Percentiles rank a stretch among this genome's conserved stretches.
Conservation (phyloP, 148 eudicot species). For the Agrostemma githago region DNA sequence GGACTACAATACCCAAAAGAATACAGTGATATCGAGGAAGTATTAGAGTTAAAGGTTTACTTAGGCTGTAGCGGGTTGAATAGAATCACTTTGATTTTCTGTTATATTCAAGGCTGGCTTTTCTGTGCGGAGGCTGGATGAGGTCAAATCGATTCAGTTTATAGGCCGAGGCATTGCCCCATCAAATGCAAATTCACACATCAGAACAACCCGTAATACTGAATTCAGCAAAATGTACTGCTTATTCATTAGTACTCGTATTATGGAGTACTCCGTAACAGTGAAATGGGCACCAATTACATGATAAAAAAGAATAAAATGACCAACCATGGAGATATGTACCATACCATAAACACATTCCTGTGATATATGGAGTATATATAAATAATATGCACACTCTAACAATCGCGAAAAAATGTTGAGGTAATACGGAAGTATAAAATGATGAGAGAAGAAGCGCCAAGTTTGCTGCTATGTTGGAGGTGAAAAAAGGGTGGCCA, state of each 20-base stretch:
- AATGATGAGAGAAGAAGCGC: not conserved
- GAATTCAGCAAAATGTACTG: not conserved
- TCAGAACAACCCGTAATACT: not conserved
- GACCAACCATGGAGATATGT: not conserved
- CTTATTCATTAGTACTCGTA: not conserved
- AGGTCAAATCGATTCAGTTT: too few species aligned
- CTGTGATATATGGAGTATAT: not conserved
- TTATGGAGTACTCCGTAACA: not conserved
- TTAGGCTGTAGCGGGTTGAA: too few species aligned
- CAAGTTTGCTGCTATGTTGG: slow-evolving; percentile 4
- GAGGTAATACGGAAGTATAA: not conserved
- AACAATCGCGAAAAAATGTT: not conserved
- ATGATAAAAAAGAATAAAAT: not conserved
- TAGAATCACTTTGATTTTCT: too few species aligned
- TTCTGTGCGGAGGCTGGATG: too few species aligned
- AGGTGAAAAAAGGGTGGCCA: slow-evolving; percentile 79
- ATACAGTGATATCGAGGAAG: too few species aligned
- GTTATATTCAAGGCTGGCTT: too few species aligned
- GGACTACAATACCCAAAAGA: too few species aligned
- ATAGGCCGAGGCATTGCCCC: too few species aligned
- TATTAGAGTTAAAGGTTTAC: too few species aligned
- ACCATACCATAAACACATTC: too few species aligned
- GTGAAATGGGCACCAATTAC: slow-evolving; percentile 9
- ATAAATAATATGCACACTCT: not conserved
- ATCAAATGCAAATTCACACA: not conserved